These are phyloP conservation scores for Jatropha curcas DNA, from an alignment of 345 rosid species.

Conservation along the genomic window DNA sequence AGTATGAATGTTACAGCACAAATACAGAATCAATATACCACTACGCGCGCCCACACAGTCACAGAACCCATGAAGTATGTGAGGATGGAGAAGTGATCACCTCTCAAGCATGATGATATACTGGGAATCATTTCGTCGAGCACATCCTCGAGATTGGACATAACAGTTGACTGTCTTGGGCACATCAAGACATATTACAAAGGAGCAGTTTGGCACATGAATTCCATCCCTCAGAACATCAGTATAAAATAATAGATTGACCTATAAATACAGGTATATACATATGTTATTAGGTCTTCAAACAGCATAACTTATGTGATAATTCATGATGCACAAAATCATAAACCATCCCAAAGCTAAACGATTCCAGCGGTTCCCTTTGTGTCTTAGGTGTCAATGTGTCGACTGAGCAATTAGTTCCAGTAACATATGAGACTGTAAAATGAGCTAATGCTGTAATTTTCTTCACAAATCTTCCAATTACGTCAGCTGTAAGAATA, in stretches of 20 bases:
- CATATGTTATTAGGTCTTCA: constrained; percentile 1
- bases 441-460: constrained; percentile 51
- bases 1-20: neutral
- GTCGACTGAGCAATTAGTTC: constrained; percentile 56
- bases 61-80: neutral
- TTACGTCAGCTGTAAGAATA: constrained; percentile 68
- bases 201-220: constrained; percentile 67
- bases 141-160: constrained; percentile 75
- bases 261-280: constrained; percentile 50
- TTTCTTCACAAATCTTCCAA: constrained; percentile 72
- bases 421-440: constrained; percentile 55
- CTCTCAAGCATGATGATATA: constrained; percentile 78
- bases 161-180: constrained; percentile 83
- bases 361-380: constrained; percentile 53
- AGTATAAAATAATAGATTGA: constrained; percentile 74
- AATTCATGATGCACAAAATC: constrained; percentile 8
- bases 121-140: constrained; percentile 59
- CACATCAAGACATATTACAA: constrained; percentile 72
- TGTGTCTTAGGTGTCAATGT: constrained; percentile 53
- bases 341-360: constrained; percentile 66
- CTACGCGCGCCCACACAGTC: neutral
- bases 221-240: constrained; percentile 77
- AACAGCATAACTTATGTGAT: constrained; percentile 1
- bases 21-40: neutral
- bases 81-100: constrained; percentile 31